Evolutionary conservation across 1,284 basidiomycete species (phyloP).

Genomic region (Paramarasmius palmivorus): DNA sequence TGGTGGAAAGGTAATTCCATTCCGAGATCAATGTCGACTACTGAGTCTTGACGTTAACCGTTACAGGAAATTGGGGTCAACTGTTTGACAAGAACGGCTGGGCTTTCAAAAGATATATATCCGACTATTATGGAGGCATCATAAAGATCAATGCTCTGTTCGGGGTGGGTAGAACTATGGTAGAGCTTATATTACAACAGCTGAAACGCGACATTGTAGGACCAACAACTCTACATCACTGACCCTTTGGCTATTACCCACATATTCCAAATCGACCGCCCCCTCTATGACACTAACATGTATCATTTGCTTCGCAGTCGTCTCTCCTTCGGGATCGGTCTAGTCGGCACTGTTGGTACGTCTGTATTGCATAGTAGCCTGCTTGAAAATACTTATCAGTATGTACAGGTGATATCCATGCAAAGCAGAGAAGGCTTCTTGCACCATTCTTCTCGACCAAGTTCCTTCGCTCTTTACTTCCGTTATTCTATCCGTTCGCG

Average conservation of each 20-base stretch:
- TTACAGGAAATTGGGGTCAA: background rate
- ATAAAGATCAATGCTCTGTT: constrained; percentile 1
- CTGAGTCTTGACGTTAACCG: background rate
- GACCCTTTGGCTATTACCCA: background rate
- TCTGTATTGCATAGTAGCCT: background rate
- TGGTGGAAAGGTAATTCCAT: background rate
- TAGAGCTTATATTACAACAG: too few species aligned
- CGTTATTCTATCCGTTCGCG: constrained; percentile 1
- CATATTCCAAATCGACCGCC: background rate
- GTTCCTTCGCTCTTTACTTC: background rate
- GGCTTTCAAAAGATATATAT: background rate
- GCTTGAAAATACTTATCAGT: background rate
- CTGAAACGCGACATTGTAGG: too few species aligned
- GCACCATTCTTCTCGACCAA: constrained; percentile 1
- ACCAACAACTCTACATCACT: constrained; percentile 3
- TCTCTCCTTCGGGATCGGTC: background rate
- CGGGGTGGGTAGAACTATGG: too few species aligned
- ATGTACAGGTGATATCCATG: background rate
- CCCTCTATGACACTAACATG: background rate
- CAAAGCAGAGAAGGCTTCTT: background rate
- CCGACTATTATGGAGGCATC: background rate
- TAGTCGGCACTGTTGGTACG: background rate
- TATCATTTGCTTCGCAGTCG: constrained; percentile 2
- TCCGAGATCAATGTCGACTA: background rate
- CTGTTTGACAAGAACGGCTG: background rate